Evolutionary conservation across 2,329 filamentous ascomycete species (phyloP).

Genomic region (Teratosphaeria nubilosa): DNA sequence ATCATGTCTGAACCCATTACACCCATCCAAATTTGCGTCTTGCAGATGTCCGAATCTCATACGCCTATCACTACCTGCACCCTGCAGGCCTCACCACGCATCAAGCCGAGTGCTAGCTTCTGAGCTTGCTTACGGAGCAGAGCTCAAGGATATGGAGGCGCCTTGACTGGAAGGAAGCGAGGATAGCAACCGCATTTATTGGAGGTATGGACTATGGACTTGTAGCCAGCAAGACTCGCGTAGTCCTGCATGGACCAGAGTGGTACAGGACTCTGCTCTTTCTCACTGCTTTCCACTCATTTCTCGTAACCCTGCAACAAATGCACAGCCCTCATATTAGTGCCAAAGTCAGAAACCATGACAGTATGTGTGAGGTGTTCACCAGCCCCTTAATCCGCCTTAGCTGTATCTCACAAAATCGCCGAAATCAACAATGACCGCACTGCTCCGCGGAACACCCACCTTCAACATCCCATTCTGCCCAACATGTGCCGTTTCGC

Average conservation of each 20-base stretch:
- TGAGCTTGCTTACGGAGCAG: not conserved
- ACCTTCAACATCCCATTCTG: conserved; percentile 25
- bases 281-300: no score
- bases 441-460: conserved; percentile 20
- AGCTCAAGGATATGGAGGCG: not conserved
- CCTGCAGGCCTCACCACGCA: not conserved
- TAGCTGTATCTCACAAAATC: not conserved
- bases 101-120: not conserved
- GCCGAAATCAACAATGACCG: conserved; percentile 14
- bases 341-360: not conserved
- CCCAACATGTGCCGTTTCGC: conserved; percentile 31
- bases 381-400: not conserved
- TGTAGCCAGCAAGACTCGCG: no score
- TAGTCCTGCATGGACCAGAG: no score
- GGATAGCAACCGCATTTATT: no score
- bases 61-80: not conserved
- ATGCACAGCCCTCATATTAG: no score
- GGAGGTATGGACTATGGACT: no score
- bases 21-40: not conserved
- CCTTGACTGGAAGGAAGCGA: no score
- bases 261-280: no score
- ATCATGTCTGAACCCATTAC: not conserved
- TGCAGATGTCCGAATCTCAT: not conserved
- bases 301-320: no score
- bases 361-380: not conserved